Conservation (phyloP, 768 basidiomycete genomes). For the Lentinula sp. region DNA sequence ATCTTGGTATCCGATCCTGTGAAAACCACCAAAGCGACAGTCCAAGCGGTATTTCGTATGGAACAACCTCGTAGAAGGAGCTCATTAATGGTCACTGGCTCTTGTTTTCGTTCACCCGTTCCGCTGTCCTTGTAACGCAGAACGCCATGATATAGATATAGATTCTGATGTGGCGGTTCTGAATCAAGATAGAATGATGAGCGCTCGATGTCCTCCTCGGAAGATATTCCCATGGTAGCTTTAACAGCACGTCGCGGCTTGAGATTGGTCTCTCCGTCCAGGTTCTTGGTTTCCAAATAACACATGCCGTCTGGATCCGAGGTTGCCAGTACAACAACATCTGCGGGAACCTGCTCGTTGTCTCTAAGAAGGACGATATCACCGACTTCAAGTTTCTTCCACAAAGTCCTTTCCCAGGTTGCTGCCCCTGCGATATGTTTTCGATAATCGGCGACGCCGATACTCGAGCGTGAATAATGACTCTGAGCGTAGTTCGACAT, state of each 20-base stretch:
- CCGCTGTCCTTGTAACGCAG: conserved; percentile 61
- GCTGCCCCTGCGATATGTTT: conserved; percentile 65
- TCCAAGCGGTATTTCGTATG: conserved; percentile 86
- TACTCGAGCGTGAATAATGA: conserved; percentile 44
- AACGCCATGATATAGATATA: conserved; percentile 87
- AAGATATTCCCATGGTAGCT: conserved; percentile 67
- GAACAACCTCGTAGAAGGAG: conserved; percentile 88
- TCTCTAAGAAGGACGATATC: conserved; percentile 87
- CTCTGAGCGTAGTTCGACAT: conserved; percentile 39
- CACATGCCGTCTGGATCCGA: conserved; percentile 90
- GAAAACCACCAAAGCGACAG: conserved; percentile 90
- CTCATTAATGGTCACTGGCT: conserved; percentile 86
- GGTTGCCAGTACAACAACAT: conserved; percentile 88
- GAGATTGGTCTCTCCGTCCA: conserved; percentile 96
- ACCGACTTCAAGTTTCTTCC: conserved; percentile 99
- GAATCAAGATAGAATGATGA: conserved; percentile 86
- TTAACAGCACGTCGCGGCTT: conserved; percentile 77
- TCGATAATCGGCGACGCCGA: conserved; percentile 80
- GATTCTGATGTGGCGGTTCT: conserved; percentile 89
- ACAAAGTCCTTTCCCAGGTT: conserved; percentile 90
- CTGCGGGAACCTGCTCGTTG: conserved; percentile 95
- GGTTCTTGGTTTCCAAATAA: conserved; percentile 96
- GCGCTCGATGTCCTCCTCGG: conserved; percentile 88
- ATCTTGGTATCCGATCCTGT: conserved; percentile 93
- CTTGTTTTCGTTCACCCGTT: conserved; percentile 48